Evolutionary conservation across 306 rosid species (phyloP).

Genomic region (Rosa lucieae): DNA sequence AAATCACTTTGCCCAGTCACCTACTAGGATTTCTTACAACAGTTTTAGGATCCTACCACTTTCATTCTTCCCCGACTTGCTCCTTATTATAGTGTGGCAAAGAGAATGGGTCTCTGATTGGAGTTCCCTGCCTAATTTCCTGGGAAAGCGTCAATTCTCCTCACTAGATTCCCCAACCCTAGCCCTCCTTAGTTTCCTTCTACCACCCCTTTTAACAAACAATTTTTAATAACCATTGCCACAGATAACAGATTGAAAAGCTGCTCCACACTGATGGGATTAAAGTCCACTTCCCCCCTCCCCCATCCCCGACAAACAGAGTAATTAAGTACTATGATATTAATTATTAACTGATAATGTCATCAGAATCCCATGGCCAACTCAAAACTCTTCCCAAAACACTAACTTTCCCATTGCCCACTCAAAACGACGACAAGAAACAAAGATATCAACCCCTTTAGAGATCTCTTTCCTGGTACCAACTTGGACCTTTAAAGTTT

Average conservation of each 20-base stretch:
- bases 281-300: background rate
- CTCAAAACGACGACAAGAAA: background rate
- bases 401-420: background rate
- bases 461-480: background rate
- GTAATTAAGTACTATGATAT: background rate
- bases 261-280: background rate
- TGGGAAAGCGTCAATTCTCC: too few species aligned
- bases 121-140: too few species aligned
- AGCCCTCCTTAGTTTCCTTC: background rate
- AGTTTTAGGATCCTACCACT: background rate
- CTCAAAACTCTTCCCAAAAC: background rate
- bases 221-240: background rate
- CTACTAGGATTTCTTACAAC: background rate
- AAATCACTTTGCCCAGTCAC: background rate
- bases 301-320: background rate
- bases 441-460: background rate
- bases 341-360: background rate
- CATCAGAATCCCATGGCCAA: background rate
- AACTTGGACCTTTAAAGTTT: background rate
- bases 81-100: background rate
- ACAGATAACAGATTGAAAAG: background rate
- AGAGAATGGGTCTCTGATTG: too few species aligned
- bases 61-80: background rate
- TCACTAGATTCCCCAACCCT: background rate
- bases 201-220: background rate